Conservation (phyloP, 257 asterid species). For the Ajuga chamaepitys region DNA sequence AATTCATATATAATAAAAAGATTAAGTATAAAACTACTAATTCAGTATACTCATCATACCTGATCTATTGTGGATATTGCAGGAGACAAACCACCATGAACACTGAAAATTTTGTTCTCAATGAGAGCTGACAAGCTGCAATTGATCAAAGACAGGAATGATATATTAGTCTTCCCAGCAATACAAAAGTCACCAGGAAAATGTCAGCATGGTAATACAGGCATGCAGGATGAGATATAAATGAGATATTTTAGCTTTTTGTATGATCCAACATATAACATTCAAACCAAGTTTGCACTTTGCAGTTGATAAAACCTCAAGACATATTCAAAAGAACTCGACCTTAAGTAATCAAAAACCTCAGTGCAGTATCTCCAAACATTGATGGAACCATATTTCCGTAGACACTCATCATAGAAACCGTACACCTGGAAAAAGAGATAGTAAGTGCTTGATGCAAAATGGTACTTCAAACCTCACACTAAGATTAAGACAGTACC, state of each 20-base stretch:
- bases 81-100: constrained; percentile 98
- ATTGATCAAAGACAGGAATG: constrained; percentile 16
- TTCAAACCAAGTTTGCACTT: no score
- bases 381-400: constrained; percentile 87
- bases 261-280: constrained; percentile 6
- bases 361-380: constrained; percentile 99
- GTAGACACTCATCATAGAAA: constrained; percentile 96
- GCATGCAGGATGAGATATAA: not conserved
- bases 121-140: constrained; percentile 92
- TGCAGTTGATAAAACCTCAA: not conserved
- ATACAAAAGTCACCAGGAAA: not conserved
- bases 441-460: constrained; percentile 12
- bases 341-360: constrained; percentile 92
- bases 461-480: constrained; percentile 5
- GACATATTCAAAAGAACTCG: constrained; percentile 19
- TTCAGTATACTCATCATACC: constrained; percentile 34
- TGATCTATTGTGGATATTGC: constrained; percentile 84
- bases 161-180: constrained; percentile 11
- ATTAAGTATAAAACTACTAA: no score
- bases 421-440: constrained; percentile 73
- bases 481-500: constrained; percentile 37
- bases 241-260: not conserved
- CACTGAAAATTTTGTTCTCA: constrained; percentile 85
- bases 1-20: no score
- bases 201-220: not conserved